Conservation (phyloP, 2,329 filamentous ascomycete genomes). For the Colletotrichum cuscutae region DNA sequence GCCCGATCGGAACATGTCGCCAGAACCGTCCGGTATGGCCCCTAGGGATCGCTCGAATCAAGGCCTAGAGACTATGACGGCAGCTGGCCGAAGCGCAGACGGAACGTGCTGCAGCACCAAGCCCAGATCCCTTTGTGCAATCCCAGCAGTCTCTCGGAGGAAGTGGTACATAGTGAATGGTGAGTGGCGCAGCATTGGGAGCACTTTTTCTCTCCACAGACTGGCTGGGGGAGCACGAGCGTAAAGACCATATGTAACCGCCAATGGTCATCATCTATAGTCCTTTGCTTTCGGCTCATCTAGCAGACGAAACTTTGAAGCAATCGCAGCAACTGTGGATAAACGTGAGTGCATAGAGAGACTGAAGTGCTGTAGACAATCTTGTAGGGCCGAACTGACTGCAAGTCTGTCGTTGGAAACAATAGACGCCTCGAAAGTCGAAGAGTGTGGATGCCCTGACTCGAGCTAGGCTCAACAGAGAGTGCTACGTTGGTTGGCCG, state of each 20-base stretch:
- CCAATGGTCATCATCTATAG: neutral
- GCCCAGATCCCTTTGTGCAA: neutral
- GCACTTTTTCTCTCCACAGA: constrained; percentile 13
- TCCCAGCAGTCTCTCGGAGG: neutral
- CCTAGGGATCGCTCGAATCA: neutral
- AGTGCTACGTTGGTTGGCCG: constrained; percentile 2
- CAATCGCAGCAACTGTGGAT: neutral
- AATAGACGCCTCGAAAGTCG: neutral
- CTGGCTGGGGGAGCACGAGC: constrained; percentile 1
- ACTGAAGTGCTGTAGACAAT: constrained; percentile 9
- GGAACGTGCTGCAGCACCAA: neutral
- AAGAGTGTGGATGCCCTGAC: neutral
- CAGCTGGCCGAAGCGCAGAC: neutral
- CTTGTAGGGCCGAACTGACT: neutral
- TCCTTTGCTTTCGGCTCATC: neutral
- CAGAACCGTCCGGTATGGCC: neutral
- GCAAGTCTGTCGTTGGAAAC: neutral
- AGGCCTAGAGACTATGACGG: neutral
- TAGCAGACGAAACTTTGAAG: neutral
- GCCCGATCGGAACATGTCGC: constrained; percentile 1
- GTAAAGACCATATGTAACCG: neutral
- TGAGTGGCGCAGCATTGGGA: constrained; percentile 13
- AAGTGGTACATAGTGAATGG: neutral
- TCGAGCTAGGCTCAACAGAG: neutral
- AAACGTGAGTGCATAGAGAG: neutral